These are phyloP conservation scores for Solanum hybrid DNA, from an alignment of 305 asterid species.

Conservation along the genomic window DNA sequence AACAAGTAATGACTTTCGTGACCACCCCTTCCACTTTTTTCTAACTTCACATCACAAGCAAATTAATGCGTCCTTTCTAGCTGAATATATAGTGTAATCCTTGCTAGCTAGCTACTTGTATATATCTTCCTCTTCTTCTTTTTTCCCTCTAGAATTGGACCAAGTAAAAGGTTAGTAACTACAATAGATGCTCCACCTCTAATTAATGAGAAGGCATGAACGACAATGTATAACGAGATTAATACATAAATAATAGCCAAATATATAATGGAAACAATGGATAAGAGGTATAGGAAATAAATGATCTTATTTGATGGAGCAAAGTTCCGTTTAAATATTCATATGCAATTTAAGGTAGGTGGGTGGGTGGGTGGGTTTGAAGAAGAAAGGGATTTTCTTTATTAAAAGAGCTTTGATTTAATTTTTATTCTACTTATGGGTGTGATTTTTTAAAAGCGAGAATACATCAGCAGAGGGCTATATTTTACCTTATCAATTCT, in stretches of 20 bases:
- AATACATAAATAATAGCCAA: background rate
- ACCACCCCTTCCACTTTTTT: background rate
- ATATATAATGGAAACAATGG: background rate
- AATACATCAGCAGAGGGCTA: background rate
- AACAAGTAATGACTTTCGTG: constrained; percentile 16
- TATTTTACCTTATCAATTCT: background rate
- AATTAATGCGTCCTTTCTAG: background rate
- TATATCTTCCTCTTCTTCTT: background rate
- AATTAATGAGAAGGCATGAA: background rate
- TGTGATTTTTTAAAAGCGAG: background rate
- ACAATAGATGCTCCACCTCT: background rate
- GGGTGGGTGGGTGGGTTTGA: too few species aligned
- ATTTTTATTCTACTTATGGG: background rate
- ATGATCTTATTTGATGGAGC: background rate
- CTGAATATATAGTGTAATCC: background rate
- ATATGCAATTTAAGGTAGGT: too few species aligned
- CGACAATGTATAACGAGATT: background rate
- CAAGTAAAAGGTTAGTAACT: background rate
- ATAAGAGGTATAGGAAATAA: background rate
- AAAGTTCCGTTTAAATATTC: background rate
- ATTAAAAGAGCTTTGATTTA: background rate
- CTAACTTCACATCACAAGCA: background rate
- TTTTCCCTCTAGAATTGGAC: background rate
- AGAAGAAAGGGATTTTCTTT: too few species aligned
- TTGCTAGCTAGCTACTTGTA: background rate